These are phyloP conservation scores for Mycena leptocephala DNA, from an alignment of 768 basidiomycete species.

Conservation along the genomic window DNA sequence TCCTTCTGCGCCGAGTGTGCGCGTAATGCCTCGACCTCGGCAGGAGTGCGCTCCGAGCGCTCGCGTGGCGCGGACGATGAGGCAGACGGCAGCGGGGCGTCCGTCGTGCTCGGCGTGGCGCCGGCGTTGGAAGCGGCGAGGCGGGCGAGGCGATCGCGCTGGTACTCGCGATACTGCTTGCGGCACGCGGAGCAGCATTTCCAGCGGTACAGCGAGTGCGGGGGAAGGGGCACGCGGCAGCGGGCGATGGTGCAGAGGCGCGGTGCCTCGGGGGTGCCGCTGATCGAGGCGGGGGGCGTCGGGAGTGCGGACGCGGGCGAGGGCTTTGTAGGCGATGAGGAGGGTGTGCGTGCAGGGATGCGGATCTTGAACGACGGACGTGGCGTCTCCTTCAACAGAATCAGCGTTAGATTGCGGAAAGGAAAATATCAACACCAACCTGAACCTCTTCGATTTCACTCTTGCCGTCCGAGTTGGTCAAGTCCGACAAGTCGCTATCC, in stretches of 20 bases:
- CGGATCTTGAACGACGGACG: constrained; percentile 35
- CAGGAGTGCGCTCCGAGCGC: background rate
- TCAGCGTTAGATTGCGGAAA: background rate
- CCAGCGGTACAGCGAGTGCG: constrained; percentile 33
- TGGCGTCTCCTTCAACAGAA: constrained; percentile 15
- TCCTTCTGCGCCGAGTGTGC: constrained; percentile 17
- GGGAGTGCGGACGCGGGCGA: constrained; percentile 11
- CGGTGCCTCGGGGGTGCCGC: constrained; percentile 10
- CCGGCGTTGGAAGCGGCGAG: background rate
- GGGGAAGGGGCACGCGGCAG: constrained; percentile 31
- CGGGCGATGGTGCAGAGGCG: constrained; percentile 37
- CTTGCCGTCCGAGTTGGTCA: constrained; percentile 19
- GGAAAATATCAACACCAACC: background rate
- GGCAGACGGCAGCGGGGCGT: background rate
- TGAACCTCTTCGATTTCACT: constrained; percentile 9
- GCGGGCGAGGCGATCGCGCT: constrained; percentile 31
- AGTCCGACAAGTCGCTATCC: constrained; percentile 35
- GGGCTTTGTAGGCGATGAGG: constrained; percentile 8
- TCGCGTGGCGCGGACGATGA: background rate
- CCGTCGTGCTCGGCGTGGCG: background rate
- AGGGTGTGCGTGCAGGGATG: constrained; percentile 31
- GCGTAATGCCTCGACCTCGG: background rate
- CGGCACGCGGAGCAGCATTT: constrained; percentile 36
- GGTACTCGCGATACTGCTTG: constrained; percentile 36
- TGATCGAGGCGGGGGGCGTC: constrained; percentile 19